These are phyloP conservation scores for Kluyveromyces aestuarii DNA, from an alignment of 805 yeast genomes.

Conservation along the genomic window DNA sequence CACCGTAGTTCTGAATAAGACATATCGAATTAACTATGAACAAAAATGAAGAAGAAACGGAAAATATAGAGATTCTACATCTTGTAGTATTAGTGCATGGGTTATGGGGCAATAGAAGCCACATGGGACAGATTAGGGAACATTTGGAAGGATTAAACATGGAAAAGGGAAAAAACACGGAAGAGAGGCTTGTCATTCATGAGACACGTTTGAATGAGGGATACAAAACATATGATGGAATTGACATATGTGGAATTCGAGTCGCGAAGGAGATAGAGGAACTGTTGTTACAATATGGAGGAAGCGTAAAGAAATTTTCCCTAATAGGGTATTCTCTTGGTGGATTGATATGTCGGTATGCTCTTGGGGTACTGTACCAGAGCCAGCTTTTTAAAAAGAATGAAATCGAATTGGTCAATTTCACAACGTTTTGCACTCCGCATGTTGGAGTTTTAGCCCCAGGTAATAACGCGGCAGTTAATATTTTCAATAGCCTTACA, in stretches of 20 bases:
- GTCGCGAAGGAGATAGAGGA: slow-evolving; percentile 56
- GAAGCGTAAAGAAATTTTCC: slow-evolving; percentile 51
- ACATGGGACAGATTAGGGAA: slow-evolving; percentile 51
- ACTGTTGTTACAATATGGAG: slow-evolving; percentile 25
- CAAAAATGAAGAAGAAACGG: background rate
- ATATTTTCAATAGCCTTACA: slow-evolving; percentile 51
- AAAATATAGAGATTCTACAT: slow-evolving; percentile 27
- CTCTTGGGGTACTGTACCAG: slow-evolving; percentile 60
- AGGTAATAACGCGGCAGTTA: slow-evolving; percentile 40
- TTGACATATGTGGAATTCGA: slow-evolving; percentile 74
- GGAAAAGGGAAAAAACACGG: slow-evolving; percentile 10
- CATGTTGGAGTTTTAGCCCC: slow-evolving; percentile 62
- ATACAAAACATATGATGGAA: slow-evolving; percentile 76
- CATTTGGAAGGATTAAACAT: slow-evolving; percentile 32
- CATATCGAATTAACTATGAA: background rate
- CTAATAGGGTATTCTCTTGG: slow-evolving; percentile 81
- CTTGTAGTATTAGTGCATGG: slow-evolving; percentile 57
- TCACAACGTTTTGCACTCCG: slow-evolving; percentile 60
- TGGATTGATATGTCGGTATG: slow-evolving; percentile 71
- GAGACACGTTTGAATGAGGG: slow-evolving; percentile 52
- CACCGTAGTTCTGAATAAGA: no score
- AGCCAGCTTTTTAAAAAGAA: slow-evolving; percentile 37
- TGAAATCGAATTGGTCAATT: slow-evolving; percentile 46
- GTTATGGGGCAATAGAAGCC: slow-evolving; percentile 70
- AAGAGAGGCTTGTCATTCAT: slow-evolving; percentile 15